phyloP scores from a whole-genome alignment of 371 early-diverging fungal species.

The Rhizopus microsporus region DNA sequence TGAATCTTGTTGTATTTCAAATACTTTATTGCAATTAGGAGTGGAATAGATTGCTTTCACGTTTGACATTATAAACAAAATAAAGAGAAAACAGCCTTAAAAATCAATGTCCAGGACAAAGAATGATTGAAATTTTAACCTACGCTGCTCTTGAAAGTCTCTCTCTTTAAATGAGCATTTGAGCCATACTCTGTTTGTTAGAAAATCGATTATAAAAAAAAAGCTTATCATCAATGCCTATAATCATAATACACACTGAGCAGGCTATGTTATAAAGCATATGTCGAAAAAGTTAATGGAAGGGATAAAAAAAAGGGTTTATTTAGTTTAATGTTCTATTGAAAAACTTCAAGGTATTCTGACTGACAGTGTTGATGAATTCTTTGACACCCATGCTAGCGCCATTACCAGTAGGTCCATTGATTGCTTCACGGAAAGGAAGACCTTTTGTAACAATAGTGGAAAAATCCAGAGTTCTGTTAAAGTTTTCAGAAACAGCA shows the following conservation, averaged over 20 bases:
- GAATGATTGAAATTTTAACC: no score
- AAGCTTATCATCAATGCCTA: no score
- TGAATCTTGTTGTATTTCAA: constrained; percentile 8
- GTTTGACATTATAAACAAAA: constrained; percentile 13
- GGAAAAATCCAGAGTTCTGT: background rate
- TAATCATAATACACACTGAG: no score
- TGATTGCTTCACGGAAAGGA: constrained; percentile 12
- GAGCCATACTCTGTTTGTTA: no score
- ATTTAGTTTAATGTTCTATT: no score
- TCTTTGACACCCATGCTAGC: constrained; percentile 23
- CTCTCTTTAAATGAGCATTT: no score
- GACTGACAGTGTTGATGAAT: constrained; percentile 4
- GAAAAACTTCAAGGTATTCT: background rate
- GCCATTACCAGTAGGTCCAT: constrained; percentile 23
- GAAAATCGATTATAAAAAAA: no score
- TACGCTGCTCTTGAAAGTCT: no score
- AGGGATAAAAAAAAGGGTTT: no score
- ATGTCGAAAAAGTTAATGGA: no score
- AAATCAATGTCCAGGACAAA: no score
- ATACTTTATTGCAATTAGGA: background rate
- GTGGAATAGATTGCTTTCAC: constrained; percentile 19
- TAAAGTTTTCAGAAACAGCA: constrained; percentile 4
- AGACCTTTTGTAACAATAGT: background rate
- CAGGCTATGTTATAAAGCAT: no score
- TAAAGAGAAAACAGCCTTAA: background rate